Evolutionary conservation across 1,139 yeast genomes (phyloP).

Genomic region (Wickerhamiella infanticola): DNA sequence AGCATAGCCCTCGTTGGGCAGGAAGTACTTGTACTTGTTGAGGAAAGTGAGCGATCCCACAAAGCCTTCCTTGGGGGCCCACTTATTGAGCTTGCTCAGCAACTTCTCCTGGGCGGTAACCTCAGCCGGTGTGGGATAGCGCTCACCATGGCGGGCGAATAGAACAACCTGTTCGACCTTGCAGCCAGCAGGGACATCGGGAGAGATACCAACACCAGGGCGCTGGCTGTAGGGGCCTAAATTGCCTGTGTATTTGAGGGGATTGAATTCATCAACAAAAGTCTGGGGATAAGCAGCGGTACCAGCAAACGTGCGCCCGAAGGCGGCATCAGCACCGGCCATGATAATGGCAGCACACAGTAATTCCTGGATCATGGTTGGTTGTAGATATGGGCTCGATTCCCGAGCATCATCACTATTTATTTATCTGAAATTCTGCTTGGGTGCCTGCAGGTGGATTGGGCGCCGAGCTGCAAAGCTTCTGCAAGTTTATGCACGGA

Average conservation of each 20-base stretch:
- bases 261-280: conserved; percentile 18
- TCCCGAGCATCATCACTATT: too few relatives aligned
- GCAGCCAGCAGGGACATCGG: conserved; percentile 34
- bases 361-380: not conserved
- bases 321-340: not conserved
- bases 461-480: too few relatives aligned
- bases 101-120: conserved; percentile 12
- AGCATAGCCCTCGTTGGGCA: conserved; percentile 14
- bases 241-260: conserved; percentile 26
- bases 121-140: conserved; percentile 25
- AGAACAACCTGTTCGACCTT: conserved; percentile 45
- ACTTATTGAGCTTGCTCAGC: conserved; percentile 12
- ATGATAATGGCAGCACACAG: not conserved
- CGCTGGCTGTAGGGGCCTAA: conserved; percentile 29
- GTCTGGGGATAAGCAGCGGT: conserved; percentile 16
- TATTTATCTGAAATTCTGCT: too few relatives aligned
- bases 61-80: conserved; percentile 1
- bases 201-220: conserved; percentile 29
- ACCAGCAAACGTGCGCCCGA: not conserved
- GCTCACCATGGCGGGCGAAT: conserved; percentile 52
- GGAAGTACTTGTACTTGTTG: conserved; percentile 22
- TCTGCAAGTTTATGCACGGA: too few relatives aligned
- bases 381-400: not conserved
- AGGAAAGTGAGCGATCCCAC: conserved; percentile 24
- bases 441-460: too few relatives aligned